phyloP scores from a whole-genome alignment of 2,329 filamentous ascomycete genomes.

The Aspergillus niger region DNA sequence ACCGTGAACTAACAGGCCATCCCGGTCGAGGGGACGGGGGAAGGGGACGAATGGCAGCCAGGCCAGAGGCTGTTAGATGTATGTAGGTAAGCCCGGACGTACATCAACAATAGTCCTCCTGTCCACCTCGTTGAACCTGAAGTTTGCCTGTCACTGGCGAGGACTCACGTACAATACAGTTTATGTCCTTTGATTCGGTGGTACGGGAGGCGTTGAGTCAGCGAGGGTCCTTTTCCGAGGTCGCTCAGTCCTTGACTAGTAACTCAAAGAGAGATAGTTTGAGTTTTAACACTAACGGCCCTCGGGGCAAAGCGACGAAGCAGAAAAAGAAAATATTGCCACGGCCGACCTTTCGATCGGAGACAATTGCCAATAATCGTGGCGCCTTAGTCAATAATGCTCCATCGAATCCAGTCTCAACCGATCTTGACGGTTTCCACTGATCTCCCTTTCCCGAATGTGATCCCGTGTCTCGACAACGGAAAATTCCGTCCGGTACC shows the following conservation, averaged over 20 bases:
- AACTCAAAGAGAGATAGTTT: too few relatives aligned
- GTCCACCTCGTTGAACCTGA: not conserved
- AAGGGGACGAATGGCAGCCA: not conserved
- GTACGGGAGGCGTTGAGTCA: not conserved
- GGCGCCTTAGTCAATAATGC: conserved; percentile 12
- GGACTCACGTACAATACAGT: not conserved
- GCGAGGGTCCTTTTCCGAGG: not conserved
- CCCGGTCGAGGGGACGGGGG: not conserved
- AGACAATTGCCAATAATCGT: conserved; percentile 15
- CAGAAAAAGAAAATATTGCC: conserved; percentile 16
- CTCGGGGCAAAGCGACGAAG: not conserved
- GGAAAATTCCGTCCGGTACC: conserved; percentile 24
- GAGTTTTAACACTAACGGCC: not conserved
- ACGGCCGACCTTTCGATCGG: conserved; percentile 17
- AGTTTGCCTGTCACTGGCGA: conserved; percentile 1
- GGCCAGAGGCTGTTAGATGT: not conserved
- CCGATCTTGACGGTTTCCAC: conserved; percentile 27
- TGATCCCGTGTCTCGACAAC: conserved; percentile 23
- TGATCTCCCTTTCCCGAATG: conserved; percentile 27
- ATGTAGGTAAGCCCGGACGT: conserved; percentile 8
- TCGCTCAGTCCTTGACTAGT: not conserved
- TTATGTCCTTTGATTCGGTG: not conserved
- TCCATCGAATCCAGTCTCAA: conserved; percentile 10
- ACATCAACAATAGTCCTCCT: conserved; percentile 5
- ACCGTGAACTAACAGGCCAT: not conserved